These are phyloP conservation scores for Russula earlei DNA, from an alignment of 768 basidiomycete species.

Conservation along the genomic window DNA sequence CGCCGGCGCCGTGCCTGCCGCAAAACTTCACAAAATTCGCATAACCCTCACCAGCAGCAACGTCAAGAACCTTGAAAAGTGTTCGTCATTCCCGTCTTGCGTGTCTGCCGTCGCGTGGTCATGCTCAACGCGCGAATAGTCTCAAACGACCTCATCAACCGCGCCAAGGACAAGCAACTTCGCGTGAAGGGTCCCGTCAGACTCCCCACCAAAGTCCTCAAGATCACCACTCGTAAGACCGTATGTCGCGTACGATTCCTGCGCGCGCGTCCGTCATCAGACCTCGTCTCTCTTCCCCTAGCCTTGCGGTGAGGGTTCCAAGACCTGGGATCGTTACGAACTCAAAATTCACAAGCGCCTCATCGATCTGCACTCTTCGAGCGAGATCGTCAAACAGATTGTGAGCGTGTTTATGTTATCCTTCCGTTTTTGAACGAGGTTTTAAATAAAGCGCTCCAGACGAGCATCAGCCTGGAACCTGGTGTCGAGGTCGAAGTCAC, in stretches of 20 bases:
- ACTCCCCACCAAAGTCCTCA: constrained; percentile 97
- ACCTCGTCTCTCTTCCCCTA: constrained; percentile 25
- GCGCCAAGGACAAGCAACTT: constrained; percentile 99
- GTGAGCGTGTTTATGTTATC: constrained; percentile 47
- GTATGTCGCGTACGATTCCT: constrained; percentile 36
- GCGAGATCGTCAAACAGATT: constrained; percentile 99
- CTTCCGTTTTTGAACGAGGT: too few species aligned
- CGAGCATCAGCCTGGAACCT: constrained; percentile 96
- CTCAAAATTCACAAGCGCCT: constrained; percentile 99
- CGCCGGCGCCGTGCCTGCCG: constrained; percentile 71
- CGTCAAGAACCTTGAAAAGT: constrained; percentile 97
- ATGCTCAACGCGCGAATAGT: constrained; percentile 38
- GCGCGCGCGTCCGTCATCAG: neutral
- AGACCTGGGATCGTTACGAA: constrained; percentile 99
- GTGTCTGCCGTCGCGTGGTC: too few species aligned
- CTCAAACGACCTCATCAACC: constrained; percentile 92
- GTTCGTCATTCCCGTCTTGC: constrained; percentile 36
- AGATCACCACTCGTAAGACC: constrained; percentile 98
- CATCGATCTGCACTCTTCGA: constrained; percentile 97
- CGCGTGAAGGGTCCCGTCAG: constrained; percentile 98
- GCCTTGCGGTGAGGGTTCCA: constrained; percentile 99
- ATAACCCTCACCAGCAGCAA: constrained; percentile 98
- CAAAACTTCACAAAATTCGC: constrained; percentile 97
- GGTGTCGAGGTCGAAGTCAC: constrained; percentile 99
- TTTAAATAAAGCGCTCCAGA: constrained; percentile 46